Evolutionary conservation across 2,329 filamentous ascomycete species (phyloP).

Genomic region (Xylariales sp.): DNA sequence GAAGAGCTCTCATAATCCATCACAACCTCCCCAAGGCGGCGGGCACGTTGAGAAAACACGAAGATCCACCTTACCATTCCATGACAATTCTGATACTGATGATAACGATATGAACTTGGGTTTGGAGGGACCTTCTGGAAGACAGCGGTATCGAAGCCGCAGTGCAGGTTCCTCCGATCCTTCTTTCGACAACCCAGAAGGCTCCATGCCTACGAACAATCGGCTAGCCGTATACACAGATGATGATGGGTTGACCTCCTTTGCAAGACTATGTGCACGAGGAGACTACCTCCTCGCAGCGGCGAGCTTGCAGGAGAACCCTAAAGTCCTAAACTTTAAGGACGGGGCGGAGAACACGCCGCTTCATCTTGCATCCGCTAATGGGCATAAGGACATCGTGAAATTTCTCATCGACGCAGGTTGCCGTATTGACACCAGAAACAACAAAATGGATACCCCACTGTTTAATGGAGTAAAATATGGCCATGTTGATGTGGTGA

Average conservation of each 20-base stretch:
- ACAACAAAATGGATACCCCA: conserved; percentile 85
- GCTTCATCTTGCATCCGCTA: conserved; percentile 85
- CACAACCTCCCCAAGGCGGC: too few relatives aligned
- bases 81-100: too few relatives aligned
- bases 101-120: too few relatives aligned
- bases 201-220: too few relatives aligned
- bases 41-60: too few relatives aligned
- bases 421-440: conserved; percentile 75
- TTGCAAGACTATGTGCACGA: conserved; percentile 85
- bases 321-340: conserved; percentile 81
- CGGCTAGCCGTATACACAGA: too few relatives aligned
- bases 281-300: conserved; percentile 79
- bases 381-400: conserved; percentile 83
- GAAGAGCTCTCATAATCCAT: too few relatives aligned
- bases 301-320: conserved; percentile 69
- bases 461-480: conserved; percentile 96
- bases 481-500: conserved; percentile 83
- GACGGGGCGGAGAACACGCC: conserved; percentile 97
- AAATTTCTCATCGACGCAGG: conserved; percentile 79
- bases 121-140: too few relatives aligned
- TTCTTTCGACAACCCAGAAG: too few relatives aligned
- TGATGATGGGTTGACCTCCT: conserved; percentile 82
- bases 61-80: too few relatives aligned
- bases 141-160: too few relatives aligned
- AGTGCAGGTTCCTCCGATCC: too few relatives aligned